phyloP scores from a whole-genome alignment of 768 basidiomycete species.

The Clavulina sp. region DNA sequence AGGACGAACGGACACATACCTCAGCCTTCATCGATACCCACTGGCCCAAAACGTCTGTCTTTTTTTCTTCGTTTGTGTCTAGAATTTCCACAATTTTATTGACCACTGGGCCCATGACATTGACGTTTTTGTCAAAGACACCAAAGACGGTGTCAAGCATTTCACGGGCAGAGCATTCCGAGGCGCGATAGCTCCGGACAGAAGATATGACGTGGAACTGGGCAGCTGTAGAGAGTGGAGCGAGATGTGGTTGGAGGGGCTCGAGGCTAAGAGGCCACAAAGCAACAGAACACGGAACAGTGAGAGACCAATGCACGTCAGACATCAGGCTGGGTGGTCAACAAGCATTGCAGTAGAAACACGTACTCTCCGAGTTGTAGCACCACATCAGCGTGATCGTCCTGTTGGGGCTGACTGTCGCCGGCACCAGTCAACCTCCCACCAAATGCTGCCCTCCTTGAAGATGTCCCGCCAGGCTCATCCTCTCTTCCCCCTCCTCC shows the following conservation, averaged over 20 bases:
- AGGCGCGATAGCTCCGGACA: constrained; percentile 55
- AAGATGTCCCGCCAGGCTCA: background rate
- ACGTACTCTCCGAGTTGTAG: constrained; percentile 19
- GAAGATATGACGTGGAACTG: constrained; percentile 52
- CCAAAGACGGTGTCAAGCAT: constrained; percentile 82
- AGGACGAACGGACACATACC: constrained; percentile 24
- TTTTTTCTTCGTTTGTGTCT: constrained; percentile 66
- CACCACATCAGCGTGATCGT: constrained; percentile 15
- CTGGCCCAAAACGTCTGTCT: constrained; percentile 47
- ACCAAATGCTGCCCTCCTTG: constrained; percentile 3
- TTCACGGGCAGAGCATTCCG: constrained; percentile 68
- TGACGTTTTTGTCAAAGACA: constrained; percentile 45
- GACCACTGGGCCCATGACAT: constrained; percentile 57
- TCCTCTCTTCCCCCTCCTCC: constrained; percentile 34
- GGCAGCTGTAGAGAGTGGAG: constrained; percentile 33
- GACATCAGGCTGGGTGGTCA: constrained; percentile 34
- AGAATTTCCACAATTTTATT: constrained; percentile 59
- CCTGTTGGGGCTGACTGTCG: background rate
- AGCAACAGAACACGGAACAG: constrained; percentile 1
- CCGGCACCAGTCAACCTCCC: background rate
- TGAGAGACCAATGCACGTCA: background rate
- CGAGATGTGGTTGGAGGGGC: constrained; percentile 46
- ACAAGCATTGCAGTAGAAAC: constrained; percentile 33
- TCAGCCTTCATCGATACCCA: constrained; percentile 79
- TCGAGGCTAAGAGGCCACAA: constrained; percentile 12